Conservation (phyloP, 495 filamentous ascomycete species). For the Schizothecium vesticola region DNA sequence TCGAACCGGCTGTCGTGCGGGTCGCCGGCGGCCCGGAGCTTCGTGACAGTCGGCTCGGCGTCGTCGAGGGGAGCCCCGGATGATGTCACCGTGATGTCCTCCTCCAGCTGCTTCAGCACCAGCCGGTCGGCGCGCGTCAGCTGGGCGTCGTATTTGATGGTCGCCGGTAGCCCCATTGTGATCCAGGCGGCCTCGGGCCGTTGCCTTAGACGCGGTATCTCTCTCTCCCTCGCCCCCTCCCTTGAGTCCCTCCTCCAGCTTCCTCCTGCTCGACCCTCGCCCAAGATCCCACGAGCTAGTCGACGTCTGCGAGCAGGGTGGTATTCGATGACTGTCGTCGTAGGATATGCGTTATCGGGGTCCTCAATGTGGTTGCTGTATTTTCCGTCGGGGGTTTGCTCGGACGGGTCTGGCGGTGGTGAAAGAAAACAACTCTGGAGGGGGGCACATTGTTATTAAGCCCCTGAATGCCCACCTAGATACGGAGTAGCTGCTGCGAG, state of each 20-base stretch:
- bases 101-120: constrained; percentile 15
- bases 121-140: constrained; percentile 16
- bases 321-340: background rate
- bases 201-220: background rate
- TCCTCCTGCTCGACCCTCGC: background rate
- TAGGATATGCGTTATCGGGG: background rate
- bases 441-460: background rate
- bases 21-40: constrained; percentile 43
- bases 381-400: background rate
- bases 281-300: background rate
- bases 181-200: background rate
- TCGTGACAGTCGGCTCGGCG: background rate
- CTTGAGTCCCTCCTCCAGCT: background rate
- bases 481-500: background rate
- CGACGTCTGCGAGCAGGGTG: background rate
- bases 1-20: constrained; percentile 33
- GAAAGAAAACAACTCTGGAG: background rate
- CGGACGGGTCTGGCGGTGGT: background rate
- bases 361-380: background rate
- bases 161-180: background rate
- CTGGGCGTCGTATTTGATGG: constrained; percentile 8
- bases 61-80: background rate
- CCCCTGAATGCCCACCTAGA: background rate
- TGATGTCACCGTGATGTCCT: background rate
- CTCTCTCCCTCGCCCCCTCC: background rate